phyloP scores from a whole-genome alignment of 2,329 filamentous ascomycete genomes.

The Didymella sp. region DNA sequence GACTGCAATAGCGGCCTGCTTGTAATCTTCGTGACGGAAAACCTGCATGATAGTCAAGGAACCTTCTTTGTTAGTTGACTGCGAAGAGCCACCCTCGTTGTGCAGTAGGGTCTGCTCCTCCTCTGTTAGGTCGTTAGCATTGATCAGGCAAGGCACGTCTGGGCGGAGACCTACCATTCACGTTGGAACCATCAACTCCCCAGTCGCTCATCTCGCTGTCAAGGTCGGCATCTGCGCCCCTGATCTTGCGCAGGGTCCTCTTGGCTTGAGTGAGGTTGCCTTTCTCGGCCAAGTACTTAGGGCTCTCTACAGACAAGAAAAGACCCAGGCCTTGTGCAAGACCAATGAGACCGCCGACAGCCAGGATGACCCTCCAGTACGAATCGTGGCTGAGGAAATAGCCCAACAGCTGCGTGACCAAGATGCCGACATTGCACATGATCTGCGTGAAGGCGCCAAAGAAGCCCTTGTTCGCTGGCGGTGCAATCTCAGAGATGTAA shows the following conservation, averaged over 20 bases:
- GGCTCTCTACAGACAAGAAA: conserved; percentile 79
- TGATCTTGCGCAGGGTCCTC: conserved; percentile 74
- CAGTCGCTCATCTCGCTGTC: conserved; percentile 71
- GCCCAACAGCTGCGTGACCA: conserved; percentile 81
- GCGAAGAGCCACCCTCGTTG: conserved; percentile 43
- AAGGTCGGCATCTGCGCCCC: conserved; percentile 73
- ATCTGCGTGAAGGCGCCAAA: conserved; percentile 88
- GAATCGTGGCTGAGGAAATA: conserved; percentile 83
- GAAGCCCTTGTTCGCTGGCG: conserved; percentile 71
- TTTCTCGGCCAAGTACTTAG: conserved; percentile 80
- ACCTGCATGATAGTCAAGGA: conserved; percentile 61
- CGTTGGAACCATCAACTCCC: conserved; percentile 44
- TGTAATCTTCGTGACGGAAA: conserved; percentile 70
- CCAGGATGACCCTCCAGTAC: conserved; percentile 85
- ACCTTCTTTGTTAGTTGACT: conserved; percentile 38
- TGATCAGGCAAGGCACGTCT: neutral
- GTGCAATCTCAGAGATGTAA: conserved; percentile 92
- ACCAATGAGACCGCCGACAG: conserved; percentile 72
- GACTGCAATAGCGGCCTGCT: conserved; percentile 84
- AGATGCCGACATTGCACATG: conserved; percentile 89
- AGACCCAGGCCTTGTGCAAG: conserved; percentile 72
- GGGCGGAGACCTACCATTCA: conserved; percentile 33
- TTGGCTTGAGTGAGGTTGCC: conserved; percentile 67
- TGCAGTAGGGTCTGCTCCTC: conserved; percentile 76
- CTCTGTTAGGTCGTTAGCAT: conserved; percentile 44